Evolutionary conservation across 257 asterid genomes (phyloP).

Genomic region (Echites panduratus): DNA sequence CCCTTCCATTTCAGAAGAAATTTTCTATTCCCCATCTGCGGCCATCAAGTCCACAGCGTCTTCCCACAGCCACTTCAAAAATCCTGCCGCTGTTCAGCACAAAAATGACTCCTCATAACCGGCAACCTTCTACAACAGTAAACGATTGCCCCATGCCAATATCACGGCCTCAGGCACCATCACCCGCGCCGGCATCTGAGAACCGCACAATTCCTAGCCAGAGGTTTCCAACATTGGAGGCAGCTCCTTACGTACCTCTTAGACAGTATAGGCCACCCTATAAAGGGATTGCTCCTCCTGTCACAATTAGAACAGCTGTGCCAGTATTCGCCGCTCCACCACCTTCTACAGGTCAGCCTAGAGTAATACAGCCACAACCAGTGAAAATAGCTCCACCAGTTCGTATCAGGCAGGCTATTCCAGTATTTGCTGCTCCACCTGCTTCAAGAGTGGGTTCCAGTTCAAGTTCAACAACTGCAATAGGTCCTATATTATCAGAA

Average conservation of each 20-base stretch:
- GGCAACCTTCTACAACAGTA: constrained; percentile 19
- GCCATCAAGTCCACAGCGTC: constrained; percentile 62
- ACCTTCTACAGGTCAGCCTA: constrained; percentile 26
- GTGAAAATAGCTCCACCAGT: constrained; percentile 46
- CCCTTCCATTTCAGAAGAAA: constrained; percentile 39
- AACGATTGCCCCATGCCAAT: constrained; percentile 24
- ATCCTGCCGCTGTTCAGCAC: constrained; percentile 62
- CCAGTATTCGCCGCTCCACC: constrained; percentile 80
- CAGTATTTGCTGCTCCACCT: constrained; percentile 48
- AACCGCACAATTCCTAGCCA: constrained; percentile 20
- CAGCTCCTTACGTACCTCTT: constrained; percentile 36
- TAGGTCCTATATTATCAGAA: constrained; percentile 17
- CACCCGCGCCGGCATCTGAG: constrained; percentile 33
- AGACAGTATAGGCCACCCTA: constrained; percentile 39
- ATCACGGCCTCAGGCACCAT: constrained; percentile 25
- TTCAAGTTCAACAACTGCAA: constrained; percentile 13
- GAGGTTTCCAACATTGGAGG: constrained; percentile 27
- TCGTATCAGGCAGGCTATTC: constrained; percentile 49
- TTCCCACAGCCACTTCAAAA: constrained; percentile 47
- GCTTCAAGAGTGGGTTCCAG: constrained; percentile 18
- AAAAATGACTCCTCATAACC: constrained; percentile 29
- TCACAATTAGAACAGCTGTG: constrained; percentile 50
- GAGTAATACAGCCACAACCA: constrained; percentile 35
- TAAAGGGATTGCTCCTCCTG: constrained; percentile 63
- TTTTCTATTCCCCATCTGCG: constrained; percentile 34